These are phyloP conservation scores for Seiridium unicorne DNA, from an alignment of 2,329 filamentous ascomycete species.

Conservation along the genomic window DNA sequence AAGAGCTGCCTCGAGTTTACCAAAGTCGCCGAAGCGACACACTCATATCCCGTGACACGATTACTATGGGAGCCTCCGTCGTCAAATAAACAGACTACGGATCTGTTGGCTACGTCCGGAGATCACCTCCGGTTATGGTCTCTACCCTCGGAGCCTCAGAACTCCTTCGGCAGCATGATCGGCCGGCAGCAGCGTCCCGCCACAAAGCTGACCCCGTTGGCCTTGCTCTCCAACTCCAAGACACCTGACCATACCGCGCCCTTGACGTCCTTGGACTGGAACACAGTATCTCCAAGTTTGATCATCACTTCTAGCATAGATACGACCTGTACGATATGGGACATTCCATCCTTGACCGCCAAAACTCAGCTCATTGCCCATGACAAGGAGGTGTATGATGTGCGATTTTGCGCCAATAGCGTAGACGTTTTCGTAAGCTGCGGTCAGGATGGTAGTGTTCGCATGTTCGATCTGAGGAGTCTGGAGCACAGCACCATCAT, in stretches of 20 bases:
- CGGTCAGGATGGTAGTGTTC: conserved; percentile 93
- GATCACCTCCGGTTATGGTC: conserved; percentile 95
- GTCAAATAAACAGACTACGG: conserved; percentile 90
- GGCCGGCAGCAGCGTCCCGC: conserved; percentile 59
- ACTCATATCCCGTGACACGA: conserved; percentile 94
- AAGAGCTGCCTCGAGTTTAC: conserved; percentile 84
- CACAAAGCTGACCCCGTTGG: conserved; percentile 86
- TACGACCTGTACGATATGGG: conserved; percentile 99
- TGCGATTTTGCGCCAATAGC: conserved; percentile 95
- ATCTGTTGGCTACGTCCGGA: conserved; percentile 90
- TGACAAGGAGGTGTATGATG: conserved; percentile 98
- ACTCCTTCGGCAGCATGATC: conserved; percentile 62
- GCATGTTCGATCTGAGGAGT: conserved; percentile 97
- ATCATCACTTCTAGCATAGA: conserved; percentile 99
- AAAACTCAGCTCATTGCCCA: conserved; percentile 98
- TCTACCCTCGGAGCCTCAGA: conserved; percentile 66
- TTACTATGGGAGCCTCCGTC: conserved; percentile 96
- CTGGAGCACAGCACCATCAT: conserved; percentile 98
- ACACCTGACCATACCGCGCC: conserved; percentile 97
- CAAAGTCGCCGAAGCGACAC: conserved; percentile 92
- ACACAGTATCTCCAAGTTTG: conserved; percentile 90
- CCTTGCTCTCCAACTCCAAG: conserved; percentile 94
- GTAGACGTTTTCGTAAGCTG: conserved; percentile 99
- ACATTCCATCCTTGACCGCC: conserved; percentile 94
- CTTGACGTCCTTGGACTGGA: conserved; percentile 96